Conservation (phyloP, 371 early-diverging fungal genomes). For the Rhizopus microsporus region DNA sequence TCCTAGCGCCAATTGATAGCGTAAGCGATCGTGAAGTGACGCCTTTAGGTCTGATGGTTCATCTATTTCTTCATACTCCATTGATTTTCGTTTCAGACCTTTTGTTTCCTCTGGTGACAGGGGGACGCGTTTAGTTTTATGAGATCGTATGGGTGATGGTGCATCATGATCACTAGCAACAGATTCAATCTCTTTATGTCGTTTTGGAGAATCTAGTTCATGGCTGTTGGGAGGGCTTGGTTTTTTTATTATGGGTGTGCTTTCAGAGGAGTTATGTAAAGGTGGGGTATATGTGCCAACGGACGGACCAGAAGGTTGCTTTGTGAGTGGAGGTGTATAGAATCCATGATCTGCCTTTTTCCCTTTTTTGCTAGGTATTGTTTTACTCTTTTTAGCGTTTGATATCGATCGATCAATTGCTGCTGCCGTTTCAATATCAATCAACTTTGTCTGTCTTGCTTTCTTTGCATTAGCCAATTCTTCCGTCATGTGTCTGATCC, state of each 20-base stretch:
- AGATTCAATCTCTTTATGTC: neutral
- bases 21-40: neutral
- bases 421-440: slow-evolving; percentile 6
- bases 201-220: neutral
- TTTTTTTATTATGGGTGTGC: neutral
- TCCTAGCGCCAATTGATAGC: slow-evolving; percentile 1
- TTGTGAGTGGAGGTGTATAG: neutral
- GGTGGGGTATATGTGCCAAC: neutral
- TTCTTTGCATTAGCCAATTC: neutral
- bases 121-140: neutral
- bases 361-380: neutral
- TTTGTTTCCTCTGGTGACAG: neutral
- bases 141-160: neutral
- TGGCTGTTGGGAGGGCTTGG: neutral
- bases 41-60: neutral
- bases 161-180: neutral
- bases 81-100: neutral
- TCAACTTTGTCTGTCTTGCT: neutral
- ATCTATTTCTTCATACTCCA: neutral
- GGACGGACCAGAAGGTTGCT: neutral
- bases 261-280: neutral
- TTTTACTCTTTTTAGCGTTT: neutral
- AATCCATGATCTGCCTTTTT: neutral
- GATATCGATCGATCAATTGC: slow-evolving; percentile 3
- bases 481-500: neutral